phyloP scores from a whole-genome alignment of 1,284 basidiomycete species.

The Cryptococcus sp. region DNA sequence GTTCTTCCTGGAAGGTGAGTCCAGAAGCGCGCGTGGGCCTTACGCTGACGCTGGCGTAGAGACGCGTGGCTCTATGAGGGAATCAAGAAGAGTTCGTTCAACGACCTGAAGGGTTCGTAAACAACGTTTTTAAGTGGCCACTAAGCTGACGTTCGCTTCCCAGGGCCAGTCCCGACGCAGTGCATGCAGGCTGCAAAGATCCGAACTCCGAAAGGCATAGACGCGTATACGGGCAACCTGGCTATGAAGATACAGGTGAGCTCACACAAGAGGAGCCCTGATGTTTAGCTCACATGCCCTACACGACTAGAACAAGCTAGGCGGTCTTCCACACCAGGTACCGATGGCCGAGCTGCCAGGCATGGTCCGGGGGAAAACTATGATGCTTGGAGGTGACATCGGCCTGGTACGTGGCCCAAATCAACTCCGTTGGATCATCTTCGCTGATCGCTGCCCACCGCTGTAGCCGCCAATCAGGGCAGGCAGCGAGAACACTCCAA shows the following conservation, averaged over 20 bases:
- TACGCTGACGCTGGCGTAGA: constrained; percentile 18
- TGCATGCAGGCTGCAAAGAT: constrained; percentile 53
- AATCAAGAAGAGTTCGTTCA: constrained; percentile 54
- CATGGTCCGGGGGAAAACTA: constrained; percentile 39
- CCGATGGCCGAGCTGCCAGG: constrained; percentile 43
- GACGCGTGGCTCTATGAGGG: constrained; percentile 53
- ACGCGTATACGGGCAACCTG: constrained; percentile 55
- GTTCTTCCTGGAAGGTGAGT: constrained; percentile 47
- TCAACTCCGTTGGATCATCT: constrained; percentile 4
- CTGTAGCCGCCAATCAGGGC: constrained; percentile 39
- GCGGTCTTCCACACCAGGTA: constrained; percentile 53
- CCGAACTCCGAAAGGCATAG: constrained; percentile 38
- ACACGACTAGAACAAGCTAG: constrained; percentile 51
- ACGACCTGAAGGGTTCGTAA: constrained; percentile 32
- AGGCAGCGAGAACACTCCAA: constrained; percentile 38
- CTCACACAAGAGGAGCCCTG: neutral
- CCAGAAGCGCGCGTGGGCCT: neutral
- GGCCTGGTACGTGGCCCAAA: constrained; percentile 39
- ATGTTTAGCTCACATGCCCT: constrained; percentile 15
- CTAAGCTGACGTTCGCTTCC: neutral
- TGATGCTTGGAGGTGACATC: constrained; percentile 43
- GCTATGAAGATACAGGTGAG: constrained; percentile 45
- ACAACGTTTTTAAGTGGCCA: neutral
- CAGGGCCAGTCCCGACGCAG: constrained; percentile 48
- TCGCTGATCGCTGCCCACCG: constrained; percentile 3